Base-by-base conservation (phyloP, 345 rosid species). In the Heritiera fomes region DNA sequence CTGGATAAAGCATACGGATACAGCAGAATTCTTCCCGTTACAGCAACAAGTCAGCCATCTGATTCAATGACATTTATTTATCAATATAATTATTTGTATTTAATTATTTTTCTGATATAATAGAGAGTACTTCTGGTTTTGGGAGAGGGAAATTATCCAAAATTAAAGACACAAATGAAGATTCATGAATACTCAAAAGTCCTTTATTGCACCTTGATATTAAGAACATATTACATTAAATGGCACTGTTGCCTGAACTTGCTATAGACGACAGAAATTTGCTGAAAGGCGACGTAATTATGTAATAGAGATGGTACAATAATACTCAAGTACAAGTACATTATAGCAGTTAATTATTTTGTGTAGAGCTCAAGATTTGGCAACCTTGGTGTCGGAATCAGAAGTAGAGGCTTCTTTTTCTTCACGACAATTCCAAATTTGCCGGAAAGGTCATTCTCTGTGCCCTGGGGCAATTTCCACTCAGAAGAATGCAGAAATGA, bases 1-100 rank as follows among this genome's bases (percentile, higher is more conserved):
- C 82, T 4, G 81, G 73, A 76, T 79, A 38, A 58, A 83, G 70
- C 14, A 71, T 75, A 65, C 13, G 12, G 11, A 17, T 65, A 15
- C 87, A 23, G 28, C 28, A 23, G 38, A 34, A 34, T 34, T 3
- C 38, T 34, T 34, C 38, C 38, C 38, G 38, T 3, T 34, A 34
- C 38, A 34, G 38, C 3, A 34, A 34, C 38, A 34, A 1, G 2
- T 34, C 38, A 34, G 38, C 38, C 38, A 34, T 34, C 38, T 34
- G 38, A 34, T 34, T 34, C 38, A 3, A 34, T 34, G 38, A 34
- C 38, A 34, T 34, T 34, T 0, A 34, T 34, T 23, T 23, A 23
- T 23, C 28, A 23, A 23, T 23, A 23, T 23, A 23, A 23, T 23
- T 23, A 23, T 23, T 23, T 23, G 28, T 23, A 23, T 23, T 23